A percentile compares a stretch with the other conserved stretches of the same genome.
Conservation (phyloP, 805 yeast species). For the Pichia nanzhaoensis region DNA sequence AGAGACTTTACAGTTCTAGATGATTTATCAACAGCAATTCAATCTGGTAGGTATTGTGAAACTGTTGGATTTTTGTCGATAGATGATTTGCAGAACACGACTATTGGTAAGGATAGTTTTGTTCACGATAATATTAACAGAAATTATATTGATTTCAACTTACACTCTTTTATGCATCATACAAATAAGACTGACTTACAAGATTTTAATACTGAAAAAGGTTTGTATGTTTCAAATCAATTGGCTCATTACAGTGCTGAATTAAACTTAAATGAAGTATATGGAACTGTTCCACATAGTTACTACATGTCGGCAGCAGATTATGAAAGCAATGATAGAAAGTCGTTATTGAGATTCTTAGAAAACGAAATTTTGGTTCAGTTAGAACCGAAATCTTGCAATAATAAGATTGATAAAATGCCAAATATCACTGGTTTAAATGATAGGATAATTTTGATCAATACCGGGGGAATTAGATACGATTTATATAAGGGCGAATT, state of each 20-base stretch:
- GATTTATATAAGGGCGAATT: conserved; percentile 81
- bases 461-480: conserved; percentile 84
- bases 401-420: conserved; percentile 6
- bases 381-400: conserved; percentile 23
- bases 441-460: conserved; percentile 55
- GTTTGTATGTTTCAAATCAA: conserved; percentile 39
- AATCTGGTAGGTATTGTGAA: conserved; percentile 90
- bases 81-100: conserved; percentile 5
- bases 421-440: conserved; percentile 25
- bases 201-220: conserved; percentile 49
- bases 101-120: background rate
- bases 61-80: conserved; percentile 86
- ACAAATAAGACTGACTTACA: conserved; percentile 27
- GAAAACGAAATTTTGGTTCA: conserved; percentile 44
- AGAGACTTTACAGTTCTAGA: conserved; percentile 76
- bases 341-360: conserved; percentile 53
- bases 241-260: conserved; percentile 36
- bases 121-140: conserved; percentile 36
- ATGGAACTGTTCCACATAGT: conserved; percentile 61
- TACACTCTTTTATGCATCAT: conserved; percentile 64
- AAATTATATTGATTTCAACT: conserved; percentile 77
- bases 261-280: conserved; percentile 46
- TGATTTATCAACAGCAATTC: conserved; percentile 63
- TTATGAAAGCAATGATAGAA: conserved; percentile 39
- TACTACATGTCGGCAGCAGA: conserved; percentile 67